phyloP scores from a whole-genome alignment of 2,329 filamentous ascomycete genomes.

The Coniochaeta ligniaria region DNA sequence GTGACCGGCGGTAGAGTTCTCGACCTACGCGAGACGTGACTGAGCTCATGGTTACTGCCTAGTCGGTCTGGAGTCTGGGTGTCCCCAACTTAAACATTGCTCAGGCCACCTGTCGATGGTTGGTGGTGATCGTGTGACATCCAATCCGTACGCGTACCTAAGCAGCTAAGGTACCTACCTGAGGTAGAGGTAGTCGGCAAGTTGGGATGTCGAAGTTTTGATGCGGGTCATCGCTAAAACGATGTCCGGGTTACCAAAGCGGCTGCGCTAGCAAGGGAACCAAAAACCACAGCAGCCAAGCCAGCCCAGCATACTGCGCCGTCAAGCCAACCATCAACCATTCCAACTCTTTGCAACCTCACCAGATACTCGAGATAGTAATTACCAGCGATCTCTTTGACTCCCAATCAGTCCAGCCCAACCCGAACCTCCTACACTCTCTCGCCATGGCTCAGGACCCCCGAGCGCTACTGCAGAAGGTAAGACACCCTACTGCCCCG shows the following conservation, averaged over 20 bases:
- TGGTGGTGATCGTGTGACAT: neutral
- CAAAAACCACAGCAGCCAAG: too few relatives aligned
- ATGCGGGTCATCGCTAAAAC: neutral
- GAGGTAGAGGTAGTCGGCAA: neutral
- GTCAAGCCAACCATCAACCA: neutral
- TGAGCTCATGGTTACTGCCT: neutral
- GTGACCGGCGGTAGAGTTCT: neutral
- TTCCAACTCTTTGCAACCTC: neutral
- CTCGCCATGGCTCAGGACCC: slow-evolving; percentile 17
- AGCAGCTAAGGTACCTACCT: too few relatives aligned
- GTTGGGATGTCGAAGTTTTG: neutral
- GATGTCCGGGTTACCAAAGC: neutral
- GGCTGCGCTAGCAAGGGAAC: neutral
- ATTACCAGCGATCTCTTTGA: neutral
- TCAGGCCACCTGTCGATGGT: neutral
- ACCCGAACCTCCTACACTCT: neutral
- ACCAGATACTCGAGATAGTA: neutral
- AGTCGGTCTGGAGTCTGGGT: neutral
- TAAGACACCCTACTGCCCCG: slow-evolving; percentile 5
- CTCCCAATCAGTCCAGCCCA: neutral
- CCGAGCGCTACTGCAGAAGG: slow-evolving; percentile 17
- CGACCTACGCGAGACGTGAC: neutral
- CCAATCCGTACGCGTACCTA: neutral
- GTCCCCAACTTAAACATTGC: neutral
- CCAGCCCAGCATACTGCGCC: neutral